A percentile compares a stretch with the other conserved stretches of the same genome.
These are phyloP conservation scores for Centrapalus pauciflorus DNA, from an alignment of 129 eudicot species.

Conservation along the genomic window DNA sequence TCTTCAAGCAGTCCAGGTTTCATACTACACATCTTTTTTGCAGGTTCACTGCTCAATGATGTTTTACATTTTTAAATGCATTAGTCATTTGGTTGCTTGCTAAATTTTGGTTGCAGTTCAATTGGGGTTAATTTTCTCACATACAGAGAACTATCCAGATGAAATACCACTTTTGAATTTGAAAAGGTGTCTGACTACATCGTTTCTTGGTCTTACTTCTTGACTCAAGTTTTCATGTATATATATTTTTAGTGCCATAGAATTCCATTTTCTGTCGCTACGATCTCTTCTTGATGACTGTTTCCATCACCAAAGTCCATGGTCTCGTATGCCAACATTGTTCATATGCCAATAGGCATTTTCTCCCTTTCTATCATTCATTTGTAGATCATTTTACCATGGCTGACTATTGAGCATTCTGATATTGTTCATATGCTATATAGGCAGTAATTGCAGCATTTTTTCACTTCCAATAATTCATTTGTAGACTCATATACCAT, in stretches of 20 bases:
- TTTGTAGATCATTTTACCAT: too few relatives aligned
- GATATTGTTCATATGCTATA: too few relatives aligned
- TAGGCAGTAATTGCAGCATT: not conserved
- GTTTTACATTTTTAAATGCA: not conserved
- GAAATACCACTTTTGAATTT: conserved; percentile 84
- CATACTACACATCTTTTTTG: conserved; percentile 9
- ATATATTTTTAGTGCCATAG: not conserved
- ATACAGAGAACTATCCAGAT: conserved; percentile 92
- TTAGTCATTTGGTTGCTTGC: not conserved
- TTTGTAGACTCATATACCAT: not conserved
- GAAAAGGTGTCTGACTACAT: conserved; percentile 44
- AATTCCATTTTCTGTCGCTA: not conserved
- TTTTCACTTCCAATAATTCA: not conserved
- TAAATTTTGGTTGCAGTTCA: conserved; percentile 57
- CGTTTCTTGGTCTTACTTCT: not conserved
- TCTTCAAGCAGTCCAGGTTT: conserved; percentile 56
- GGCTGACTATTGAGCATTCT: too few relatives aligned
- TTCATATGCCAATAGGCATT: too few relatives aligned
- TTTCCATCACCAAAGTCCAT: too few relatives aligned
- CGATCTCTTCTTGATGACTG: not conserved
- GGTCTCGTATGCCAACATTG: not conserved
- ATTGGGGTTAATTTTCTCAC: conserved; percentile 78
- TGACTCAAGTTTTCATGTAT: conserved; percentile 10
- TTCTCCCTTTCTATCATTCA: too few relatives aligned
- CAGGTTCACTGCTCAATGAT: conserved; percentile 11